Base-by-base conservation (phyloP, 768 basidiomycete genomes). In the Mrakia gelida region DNA sequence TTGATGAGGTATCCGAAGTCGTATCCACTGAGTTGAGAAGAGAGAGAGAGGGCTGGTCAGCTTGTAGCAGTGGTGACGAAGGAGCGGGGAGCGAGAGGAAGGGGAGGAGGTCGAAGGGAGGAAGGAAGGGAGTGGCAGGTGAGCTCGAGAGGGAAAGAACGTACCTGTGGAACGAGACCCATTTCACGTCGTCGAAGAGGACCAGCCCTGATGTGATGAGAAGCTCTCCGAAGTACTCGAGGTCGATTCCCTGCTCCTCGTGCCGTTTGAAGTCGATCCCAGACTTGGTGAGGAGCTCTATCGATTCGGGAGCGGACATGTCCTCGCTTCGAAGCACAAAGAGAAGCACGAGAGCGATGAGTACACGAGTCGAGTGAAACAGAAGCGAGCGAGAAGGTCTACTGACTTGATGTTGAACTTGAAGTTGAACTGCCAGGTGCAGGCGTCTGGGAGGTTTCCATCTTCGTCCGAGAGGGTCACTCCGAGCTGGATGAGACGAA, bases 341-440 rank as follows among this genome's bases (percentile, higher is more conserved):
- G 71, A 49, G n/a, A 2, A 28, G 49, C 2, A 52, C 16, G 18
- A 21, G 16, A 2, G 21, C 18, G 54, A 49, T n/a, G 10, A 34
- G 70, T n/a, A 28, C 63, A 23, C 7, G 45, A 15, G 30, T 30
- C 45, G n/a, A 32, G 38, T 2, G 54, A 8, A 30, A 49, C n/a
- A n/a, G n/a, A 30, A 30, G 52, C 43, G 8, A 28, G 43, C 23
- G 38, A 18, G 59, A 62, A 32, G 21, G 41, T 54, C 16, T 18
- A 87, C 91, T 81, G 83, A 95, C 96, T 89, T 89, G 80, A 95
- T 86, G 84, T 89, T 92, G 85, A 98, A 99, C 83, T 89, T 89
- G 87, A 99, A 98, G 85, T 99, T 99, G 87, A 99, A 99, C 85
- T 99, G 97, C 97, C 97, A 99, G 74, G 95, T 97, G 43, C 92